Percentiles rank a stretch among this genome's conserved stretches.
phyloP scores from a whole-genome alignment of 495 filamentous ascomycete species.

The Trichocladium uniseriatum region DNA sequence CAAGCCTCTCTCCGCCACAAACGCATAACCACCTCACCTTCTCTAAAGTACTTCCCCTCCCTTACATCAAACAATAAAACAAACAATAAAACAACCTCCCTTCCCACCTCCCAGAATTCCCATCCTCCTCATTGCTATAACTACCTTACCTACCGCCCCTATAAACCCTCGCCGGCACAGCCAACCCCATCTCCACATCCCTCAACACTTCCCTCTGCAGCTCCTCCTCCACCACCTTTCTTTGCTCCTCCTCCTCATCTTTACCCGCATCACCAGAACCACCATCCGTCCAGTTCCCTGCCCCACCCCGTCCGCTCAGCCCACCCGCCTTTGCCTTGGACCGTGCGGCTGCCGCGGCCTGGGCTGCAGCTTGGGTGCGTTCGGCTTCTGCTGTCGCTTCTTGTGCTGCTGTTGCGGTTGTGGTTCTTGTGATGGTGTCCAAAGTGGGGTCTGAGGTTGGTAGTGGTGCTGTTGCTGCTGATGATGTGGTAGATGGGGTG shows the following conservation, averaged over 20 bases:
- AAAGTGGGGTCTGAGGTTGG: slow-evolving; percentile 26
- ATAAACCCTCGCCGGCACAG: slow-evolving; percentile 29
- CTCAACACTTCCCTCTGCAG: slow-evolving; percentile 30
- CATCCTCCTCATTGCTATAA: background rate
- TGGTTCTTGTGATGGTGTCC: slow-evolving; percentile 4
- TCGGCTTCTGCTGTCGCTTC: background rate
- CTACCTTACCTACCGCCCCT: slow-evolving; percentile 11
- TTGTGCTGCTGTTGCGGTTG: background rate
- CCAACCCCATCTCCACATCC: slow-evolving; percentile 39
- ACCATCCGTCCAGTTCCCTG: slow-evolving; percentile 44
- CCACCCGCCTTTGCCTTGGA: slow-evolving; percentile 9
- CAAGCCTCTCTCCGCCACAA: too few relatives aligned
- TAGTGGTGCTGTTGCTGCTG: background rate
- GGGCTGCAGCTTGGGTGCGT: slow-evolving; percentile 15
- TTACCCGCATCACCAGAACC: slow-evolving; percentile 17
- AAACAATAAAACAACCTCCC: too few relatives aligned
- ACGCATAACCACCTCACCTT: too few relatives aligned
- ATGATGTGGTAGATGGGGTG: background rate
- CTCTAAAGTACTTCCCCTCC: too few relatives aligned
- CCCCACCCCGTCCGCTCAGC: slow-evolving; percentile 45
- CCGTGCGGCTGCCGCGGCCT: slow-evolving; percentile 11
- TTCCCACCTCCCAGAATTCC: too few relatives aligned
- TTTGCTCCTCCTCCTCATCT: slow-evolving; percentile 18
- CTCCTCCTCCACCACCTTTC: slow-evolving; percentile 21
- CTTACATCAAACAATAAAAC: too few relatives aligned